These are phyloP conservation scores for Penicillium mononematosum DNA, from an alignment of 495 filamentous ascomycete species.

Conservation along the genomic window DNA sequence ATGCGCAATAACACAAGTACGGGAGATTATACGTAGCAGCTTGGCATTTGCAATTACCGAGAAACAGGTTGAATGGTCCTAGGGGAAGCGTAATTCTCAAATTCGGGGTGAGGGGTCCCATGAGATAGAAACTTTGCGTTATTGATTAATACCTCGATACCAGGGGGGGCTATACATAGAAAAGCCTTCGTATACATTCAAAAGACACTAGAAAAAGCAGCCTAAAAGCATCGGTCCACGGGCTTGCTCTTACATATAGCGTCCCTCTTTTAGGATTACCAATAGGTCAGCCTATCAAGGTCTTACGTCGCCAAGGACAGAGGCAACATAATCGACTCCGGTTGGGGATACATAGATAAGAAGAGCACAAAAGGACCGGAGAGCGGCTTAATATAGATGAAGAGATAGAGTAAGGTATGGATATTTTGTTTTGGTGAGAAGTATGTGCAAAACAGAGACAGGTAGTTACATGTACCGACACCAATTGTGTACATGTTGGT, in stretches of 20 bases:
- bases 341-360: neutral
- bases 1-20: neutral
- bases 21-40: neutral
- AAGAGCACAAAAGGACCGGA: neutral
- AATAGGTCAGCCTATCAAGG: no score
- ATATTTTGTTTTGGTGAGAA: neutral
- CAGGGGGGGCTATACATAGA: no score
- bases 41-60: neutral
- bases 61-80: neutral
- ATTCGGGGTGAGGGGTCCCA: neutral
- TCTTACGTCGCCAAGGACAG: no score
- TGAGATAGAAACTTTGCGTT: no score
- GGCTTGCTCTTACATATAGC: no score
- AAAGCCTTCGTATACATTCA: no score
- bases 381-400: neutral
- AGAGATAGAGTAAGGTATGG: neutral
- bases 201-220: no score
- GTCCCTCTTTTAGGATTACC: no score
- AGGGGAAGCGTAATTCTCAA: neutral
- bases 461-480: neutral
- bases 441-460: slow-evolving; percentile 2
- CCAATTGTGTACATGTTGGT: neutral
- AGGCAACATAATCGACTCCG: no score
- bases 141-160: no score
- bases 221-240: no score